Evolutionary conservation across 306 rosid species (phyloP).

Genomic region (Begonia loranthoides): DNA sequence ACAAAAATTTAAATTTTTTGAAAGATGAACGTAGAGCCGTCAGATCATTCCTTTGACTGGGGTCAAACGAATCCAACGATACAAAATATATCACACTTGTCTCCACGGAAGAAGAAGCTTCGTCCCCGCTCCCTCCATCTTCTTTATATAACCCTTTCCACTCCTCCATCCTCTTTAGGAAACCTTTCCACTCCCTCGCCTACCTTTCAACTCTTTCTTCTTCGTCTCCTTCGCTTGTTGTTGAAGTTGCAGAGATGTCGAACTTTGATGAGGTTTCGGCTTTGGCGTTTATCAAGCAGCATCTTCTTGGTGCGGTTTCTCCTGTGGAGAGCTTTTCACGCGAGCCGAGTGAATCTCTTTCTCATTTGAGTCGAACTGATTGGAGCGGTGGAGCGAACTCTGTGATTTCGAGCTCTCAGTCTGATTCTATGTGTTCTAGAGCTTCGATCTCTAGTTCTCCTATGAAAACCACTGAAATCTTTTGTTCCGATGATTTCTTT

Average conservation of each 20-base stretch:
- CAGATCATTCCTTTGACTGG: no score
- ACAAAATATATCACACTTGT: no score
- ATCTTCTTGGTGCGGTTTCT: conserved; percentile 48
- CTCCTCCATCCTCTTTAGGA: conserved; percentile 1
- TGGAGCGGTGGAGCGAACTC: background rate
- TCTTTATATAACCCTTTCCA: conserved; percentile 2
- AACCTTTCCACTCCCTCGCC: background rate
- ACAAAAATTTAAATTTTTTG: no score
- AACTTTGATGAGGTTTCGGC: conserved; percentile 17
- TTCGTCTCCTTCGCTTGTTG: background rate
- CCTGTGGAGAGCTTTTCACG: conserved; percentile 16
- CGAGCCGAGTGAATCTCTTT: background rate
- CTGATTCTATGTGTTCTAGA: conserved; percentile 7
- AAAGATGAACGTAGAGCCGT: no score
- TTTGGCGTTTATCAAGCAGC: conserved; percentile 32
- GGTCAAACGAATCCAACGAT: no score
- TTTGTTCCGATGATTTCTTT: conserved; percentile 6
- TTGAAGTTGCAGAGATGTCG: conserved; percentile 10
- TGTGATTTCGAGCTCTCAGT: background rate
- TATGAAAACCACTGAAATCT: conserved; percentile 4
- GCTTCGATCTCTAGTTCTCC: conserved; percentile 17
- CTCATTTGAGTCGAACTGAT: background rate
- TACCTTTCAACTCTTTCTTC: background rate
- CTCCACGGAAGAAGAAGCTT: background rate
- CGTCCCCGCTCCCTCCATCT: conserved; percentile 7